Evolutionary conservation across 352 stramenopile species (phyloP), one percentile per base, ranked within the genome.

Genomic region (Pythium sp.): DNA sequence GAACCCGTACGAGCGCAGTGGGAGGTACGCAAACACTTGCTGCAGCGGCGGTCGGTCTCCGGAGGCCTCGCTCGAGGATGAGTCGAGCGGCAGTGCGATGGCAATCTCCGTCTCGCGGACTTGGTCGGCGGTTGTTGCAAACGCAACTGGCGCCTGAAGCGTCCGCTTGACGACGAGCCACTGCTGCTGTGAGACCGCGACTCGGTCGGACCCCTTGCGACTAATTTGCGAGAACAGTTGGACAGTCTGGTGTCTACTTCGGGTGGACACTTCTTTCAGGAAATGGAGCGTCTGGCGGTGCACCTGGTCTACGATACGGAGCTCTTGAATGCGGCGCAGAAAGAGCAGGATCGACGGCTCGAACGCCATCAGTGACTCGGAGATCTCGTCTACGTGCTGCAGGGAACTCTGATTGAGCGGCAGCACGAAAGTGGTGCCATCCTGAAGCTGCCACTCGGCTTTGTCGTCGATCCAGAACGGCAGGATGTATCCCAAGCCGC

Each of bases 281-380:
- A 93, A 87, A 24, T 79, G 64, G 57, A 84, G 54, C 14, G 66
- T 58, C 26, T 77, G 56, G 24, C 72, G 9, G 43, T 80, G 68
- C 22, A 76, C 61, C 5, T 75, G 62, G 67, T 94, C 88, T 2
- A 54, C 56, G 5, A 96, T 73, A 5, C 79, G 75, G 34, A 96
- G 68, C 43, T 89, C 80, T 11, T 79, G 75, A 47, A 96, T 91
- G 32, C 85, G 78, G 38, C 80, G 78, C 62, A 96, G 62, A 61
- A 96, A 96, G 1, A 96, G 81, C 69, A 96, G 43, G 14, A 94
- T 77, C 2, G 89, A 94, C 20, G 89, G 81, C 56, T 96, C 84
- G 43, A 93, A 89, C 0, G 77, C 67, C 62, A 91, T 64, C 15
- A 96, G 70, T 5, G 86, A 90, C 55, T 73, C 63, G 9, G 86